Percentiles rank a stretch among this genome's conserved stretches.
Evolutionary conservation across 768 basidiomycete species (phyloP).

Genomic region (Phylloporus rhodoxanthus): DNA sequence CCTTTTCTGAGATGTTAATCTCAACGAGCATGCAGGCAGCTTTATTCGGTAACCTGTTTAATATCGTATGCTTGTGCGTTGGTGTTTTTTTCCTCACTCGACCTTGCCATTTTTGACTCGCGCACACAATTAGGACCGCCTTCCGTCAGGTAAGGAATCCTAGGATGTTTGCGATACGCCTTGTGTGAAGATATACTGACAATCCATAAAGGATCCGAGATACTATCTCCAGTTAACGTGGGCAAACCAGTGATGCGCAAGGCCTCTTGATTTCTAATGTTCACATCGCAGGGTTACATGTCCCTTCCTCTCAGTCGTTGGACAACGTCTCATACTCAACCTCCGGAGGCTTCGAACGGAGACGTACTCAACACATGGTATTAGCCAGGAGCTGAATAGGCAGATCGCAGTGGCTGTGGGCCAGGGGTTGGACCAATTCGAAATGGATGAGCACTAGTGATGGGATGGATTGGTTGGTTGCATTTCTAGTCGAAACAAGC

Average conservation of each 20-base stretch:
- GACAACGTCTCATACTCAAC: constrained; percentile 16
- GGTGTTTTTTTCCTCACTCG: no score
- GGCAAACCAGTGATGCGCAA: not conserved
- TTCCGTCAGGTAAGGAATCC: constrained; percentile 7
- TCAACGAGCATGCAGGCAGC: no score
- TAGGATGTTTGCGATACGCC: no score
- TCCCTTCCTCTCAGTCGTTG: not conserved
- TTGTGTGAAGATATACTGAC: no score
- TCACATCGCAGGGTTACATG: not conserved
- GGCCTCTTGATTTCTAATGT: not conserved
- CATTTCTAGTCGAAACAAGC: no score
- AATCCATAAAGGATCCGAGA: constrained; percentile 1
- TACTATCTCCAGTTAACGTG: not conserved
- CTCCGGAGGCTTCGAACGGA: constrained; percentile 4
- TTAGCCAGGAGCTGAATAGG: not conserved
- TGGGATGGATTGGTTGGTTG: not conserved
- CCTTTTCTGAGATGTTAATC: no score
- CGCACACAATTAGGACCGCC: no score
- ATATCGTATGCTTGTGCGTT: no score
- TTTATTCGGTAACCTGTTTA: no score
- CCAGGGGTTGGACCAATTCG: not conserved
- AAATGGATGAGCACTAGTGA: not conserved
- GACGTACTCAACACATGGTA: not conserved
- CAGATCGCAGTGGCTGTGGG: not conserved
- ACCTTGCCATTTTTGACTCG: no score